Evolutionary conservation across 2,329 filamentous ascomycete species (phyloP).

Genomic region (Diplodia seriata): DNA sequence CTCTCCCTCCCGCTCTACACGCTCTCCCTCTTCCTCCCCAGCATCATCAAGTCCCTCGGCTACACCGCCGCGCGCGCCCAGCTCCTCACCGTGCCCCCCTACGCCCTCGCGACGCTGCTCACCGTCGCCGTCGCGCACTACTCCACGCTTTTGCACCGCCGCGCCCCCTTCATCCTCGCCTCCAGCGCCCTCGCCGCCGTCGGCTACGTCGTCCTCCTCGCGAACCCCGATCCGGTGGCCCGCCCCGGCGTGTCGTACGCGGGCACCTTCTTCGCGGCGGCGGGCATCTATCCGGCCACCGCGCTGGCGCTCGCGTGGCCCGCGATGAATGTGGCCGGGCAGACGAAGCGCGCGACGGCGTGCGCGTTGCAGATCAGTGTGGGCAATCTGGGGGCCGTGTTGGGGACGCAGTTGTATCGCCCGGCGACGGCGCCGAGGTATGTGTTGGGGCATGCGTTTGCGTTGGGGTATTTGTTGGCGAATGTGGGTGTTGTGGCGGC

Average conservation of each 20-base stretch:
- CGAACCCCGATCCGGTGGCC: slow-evolving; percentile 41
- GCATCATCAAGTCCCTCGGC: slow-evolving; percentile 54
- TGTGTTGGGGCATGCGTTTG: slow-evolving; percentile 43
- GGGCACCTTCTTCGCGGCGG: slow-evolving; percentile 48
- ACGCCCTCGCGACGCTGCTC: slow-evolving; percentile 49
- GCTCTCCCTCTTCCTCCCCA: slow-evolving; percentile 56
- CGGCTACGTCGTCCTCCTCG: slow-evolving; percentile 50
- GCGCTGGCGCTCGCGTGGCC: slow-evolving; percentile 57
- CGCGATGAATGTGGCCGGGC: slow-evolving; percentile 60
- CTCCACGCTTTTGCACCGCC: slow-evolving; percentile 43
- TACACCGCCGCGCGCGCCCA: slow-evolving; percentile 52
- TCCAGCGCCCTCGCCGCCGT: slow-evolving; percentile 44
- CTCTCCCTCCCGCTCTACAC: slow-evolving; percentile 64
- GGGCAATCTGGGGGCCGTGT: slow-evolving; percentile 55
- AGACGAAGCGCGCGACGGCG: slow-evolving; percentile 60
- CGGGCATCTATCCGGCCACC: slow-evolving; percentile 50
- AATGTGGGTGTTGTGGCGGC: slow-evolving; percentile 44
- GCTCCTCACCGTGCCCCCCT: slow-evolving; percentile 56
- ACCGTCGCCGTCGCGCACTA: slow-evolving; percentile 46
- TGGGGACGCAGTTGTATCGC: slow-evolving; percentile 49
- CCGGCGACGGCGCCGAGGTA: slow-evolving; percentile 46
- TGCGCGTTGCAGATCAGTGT: slow-evolving; percentile 59
- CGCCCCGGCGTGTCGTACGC: slow-evolving; percentile 48
- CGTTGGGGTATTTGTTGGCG: slow-evolving; percentile 43
- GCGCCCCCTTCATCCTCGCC: slow-evolving; percentile 47